Evolutionary conservation across 352 stramenopile genomes (phyloP).

Genomic region (Blastocystis sp.): DNA sequence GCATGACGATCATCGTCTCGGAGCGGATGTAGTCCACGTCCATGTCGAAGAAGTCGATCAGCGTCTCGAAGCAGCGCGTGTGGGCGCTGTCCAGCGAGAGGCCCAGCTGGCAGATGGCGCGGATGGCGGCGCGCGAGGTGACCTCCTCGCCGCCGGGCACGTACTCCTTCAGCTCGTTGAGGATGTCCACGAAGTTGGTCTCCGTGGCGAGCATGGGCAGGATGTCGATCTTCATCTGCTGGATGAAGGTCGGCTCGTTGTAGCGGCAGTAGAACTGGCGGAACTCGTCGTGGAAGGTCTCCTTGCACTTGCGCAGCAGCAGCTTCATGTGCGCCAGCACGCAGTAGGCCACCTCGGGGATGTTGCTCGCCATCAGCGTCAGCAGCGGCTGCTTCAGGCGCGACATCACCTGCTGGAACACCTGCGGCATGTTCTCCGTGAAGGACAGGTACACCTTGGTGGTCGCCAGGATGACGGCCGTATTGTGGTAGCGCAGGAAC

Average conservation of each 20-base stretch:
- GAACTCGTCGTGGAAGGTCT: constrained; percentile 94
- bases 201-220: constrained; percentile 88
- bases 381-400: constrained; percentile 90
- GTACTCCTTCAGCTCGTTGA: constrained; percentile 93
- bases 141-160: constrained; percentile 88
- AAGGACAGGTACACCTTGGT: constrained; percentile 94
- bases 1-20: constrained; percentile 91
- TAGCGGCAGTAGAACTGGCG: constrained; percentile 94
- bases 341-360: constrained; percentile 87
- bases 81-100: constrained; percentile 74
- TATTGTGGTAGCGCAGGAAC: constrained; percentile 89
- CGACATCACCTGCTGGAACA: constrained; percentile 83
- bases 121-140: constrained; percentile 85
- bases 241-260: constrained; percentile 94
- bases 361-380: constrained; percentile 90
- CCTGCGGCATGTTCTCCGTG: constrained; percentile 85
- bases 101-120: constrained; percentile 87
- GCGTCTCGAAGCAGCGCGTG: constrained; percentile 82
- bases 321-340: constrained; percentile 93
- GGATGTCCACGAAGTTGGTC: constrained; percentile 89
- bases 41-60: constrained; percentile 93
- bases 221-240: constrained; percentile 94
- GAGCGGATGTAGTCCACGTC: constrained; percentile 90
- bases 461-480: constrained; percentile 88
- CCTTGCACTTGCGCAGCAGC: constrained; percentile 87